Evolutionary conservation across 2,329 filamentous ascomycete genomes (phyloP).

Genomic region (Ophiostoma sp.): DNA sequence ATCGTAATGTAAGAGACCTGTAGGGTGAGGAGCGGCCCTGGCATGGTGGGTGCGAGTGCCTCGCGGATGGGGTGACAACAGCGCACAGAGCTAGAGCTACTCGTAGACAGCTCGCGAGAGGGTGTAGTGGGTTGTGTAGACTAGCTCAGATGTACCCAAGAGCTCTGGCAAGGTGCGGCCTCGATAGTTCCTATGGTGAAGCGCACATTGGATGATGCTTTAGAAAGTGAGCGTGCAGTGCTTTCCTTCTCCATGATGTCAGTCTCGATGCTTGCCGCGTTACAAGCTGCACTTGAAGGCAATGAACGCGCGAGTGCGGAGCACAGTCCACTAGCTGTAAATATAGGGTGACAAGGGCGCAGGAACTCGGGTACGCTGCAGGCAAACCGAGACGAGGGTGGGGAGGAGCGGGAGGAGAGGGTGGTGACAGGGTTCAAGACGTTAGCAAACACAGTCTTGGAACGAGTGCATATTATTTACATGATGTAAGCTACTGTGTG

Average conservation of each 20-base stretch:
- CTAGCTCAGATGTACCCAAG: background rate
- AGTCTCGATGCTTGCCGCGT: background rate
- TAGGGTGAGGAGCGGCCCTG: background rate
- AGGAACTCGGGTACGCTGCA: background rate
- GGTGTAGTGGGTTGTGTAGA: slow-evolving; percentile 1
- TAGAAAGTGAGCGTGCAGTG: background rate
- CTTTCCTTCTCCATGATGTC: no score
- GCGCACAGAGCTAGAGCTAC: slow-evolving; percentile 12
- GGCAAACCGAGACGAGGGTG: background rate
- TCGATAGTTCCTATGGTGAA: no score
- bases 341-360: background rate
- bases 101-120: background rate
- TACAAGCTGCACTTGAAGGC: background rate
- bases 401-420: background rate
- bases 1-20: background rate
- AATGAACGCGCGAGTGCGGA: slow-evolving; percentile 2
- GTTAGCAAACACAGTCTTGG: background rate
- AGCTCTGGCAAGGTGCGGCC: background rate
- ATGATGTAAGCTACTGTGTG: background rate
- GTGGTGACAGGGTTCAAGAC: background rate
- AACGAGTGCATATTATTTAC: background rate
- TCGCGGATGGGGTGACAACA: background rate
- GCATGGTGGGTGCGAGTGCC: slow-evolving; percentile 12
- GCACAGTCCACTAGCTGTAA: background rate
- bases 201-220: background rate